Evolutionary conservation across 257 asterid species (phyloP), one percentile per base, ranked within the genome.

Genomic region (Mitragyna speciosa): DNA sequence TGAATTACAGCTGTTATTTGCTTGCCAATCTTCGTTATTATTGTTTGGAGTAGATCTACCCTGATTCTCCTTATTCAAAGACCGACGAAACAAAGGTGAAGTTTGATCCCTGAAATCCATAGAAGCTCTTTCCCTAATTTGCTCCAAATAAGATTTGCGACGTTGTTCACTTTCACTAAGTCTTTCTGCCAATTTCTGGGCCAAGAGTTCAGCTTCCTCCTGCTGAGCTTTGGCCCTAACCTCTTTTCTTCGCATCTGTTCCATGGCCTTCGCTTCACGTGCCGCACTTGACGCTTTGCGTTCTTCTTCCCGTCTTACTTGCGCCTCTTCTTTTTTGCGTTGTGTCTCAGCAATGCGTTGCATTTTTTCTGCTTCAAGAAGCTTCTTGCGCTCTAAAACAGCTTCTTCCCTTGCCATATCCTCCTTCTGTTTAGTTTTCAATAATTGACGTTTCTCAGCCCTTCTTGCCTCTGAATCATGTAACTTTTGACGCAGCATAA

Each of bases 51-150:
- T 81, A n/a, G 88, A 81, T 86, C 92, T 89, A 73, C 89, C 93
- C 82, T 82, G 97, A 71, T 86, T 90, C 73, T 95, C 98, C 91
- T 93, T 93, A 83, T 87, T 87, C 24, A 87, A 51, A 79, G 91
- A 80, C 59, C 99, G 98, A 39, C 99, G 89, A 84, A 94, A 81
- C 81, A 95, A 87, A 83, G 99, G 99, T 59, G 98, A 95, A 80
- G 99, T 90, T 85, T 94, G 99, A 88, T 96, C 99, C 89, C 99
- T 90, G 82, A 93, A 95, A 87, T 95, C 99, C 98, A 94, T 96
- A 59, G 99, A 92, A 9, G 99, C 99, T 82, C 89, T 91, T 89
- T 96, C 99, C 63, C 98, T 93, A 79, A 96, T 96, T 86, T 96
- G 99, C 85, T 93, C 99, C 76, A 96, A 89, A 88, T 96, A 96